Evolutionary conservation across 352 stramenopile genomes (phyloP), one percentile per base, ranked within the genome.

Genomic region (Globisporangium viniferum): DNA sequence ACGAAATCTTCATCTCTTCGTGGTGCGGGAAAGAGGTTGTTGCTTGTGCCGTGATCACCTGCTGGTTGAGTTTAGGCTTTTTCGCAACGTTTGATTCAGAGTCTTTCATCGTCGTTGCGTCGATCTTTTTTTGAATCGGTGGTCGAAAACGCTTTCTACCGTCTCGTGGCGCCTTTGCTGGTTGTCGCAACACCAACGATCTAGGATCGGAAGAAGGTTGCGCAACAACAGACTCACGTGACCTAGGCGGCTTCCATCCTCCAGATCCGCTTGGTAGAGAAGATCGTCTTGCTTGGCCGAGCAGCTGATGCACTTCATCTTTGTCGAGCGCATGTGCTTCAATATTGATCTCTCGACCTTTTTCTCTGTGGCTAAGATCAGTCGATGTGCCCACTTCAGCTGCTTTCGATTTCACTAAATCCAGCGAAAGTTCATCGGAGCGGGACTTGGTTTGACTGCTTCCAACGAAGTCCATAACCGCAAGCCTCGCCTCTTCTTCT

Each of bases 1-100:
- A 76, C 29, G 81, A 86, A 27, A 87, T 79, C 29, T 77, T 79
- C 74, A 90, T 86, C 4, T 72, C 70, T 73, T 90, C 80, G 44
- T 39, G 27, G 15, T 73, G 73, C 9, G 29, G 69, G 44, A 79
- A 73, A 58, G 15, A n/a, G 5, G 35, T 49, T 39, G 18, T 64
- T 20, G 33, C 18, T 54, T 35, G 20, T 3, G n/a, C 14, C 59
- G 33, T 41, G 24, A 20, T 14, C 14, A 24, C 62, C 31, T 41
- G 49, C n/a, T 62, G 27, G 9, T 10, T 44, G 14, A 59, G n/a
- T 59, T 74, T 79, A 63, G 70, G 35, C 6, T 64, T 73, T 55
- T 80, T 76, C 10, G n/a, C 14, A 20, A 22, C 14, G 35, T 29
- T 68, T 36, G 59, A 29, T n/a, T 62, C 49, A n/a, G 39, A 24